These are phyloP conservation scores for Cicer cuneatum DNA, from an alignment of 306 rosid genomes.

Conservation along the genomic window DNA sequence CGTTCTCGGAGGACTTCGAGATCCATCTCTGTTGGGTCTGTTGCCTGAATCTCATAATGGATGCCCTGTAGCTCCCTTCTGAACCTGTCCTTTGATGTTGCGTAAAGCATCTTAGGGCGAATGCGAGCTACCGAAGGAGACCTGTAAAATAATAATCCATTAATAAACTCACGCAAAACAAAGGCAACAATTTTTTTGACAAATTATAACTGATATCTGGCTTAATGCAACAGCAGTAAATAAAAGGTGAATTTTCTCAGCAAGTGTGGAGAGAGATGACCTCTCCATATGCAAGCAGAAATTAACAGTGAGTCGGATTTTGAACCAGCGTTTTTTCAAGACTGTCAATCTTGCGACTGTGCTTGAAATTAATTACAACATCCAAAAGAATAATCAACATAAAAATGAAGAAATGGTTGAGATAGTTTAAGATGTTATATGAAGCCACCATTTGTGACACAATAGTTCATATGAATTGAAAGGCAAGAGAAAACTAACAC, in stretches of 20 bases:
- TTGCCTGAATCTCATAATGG: slow-evolving; percentile 91
- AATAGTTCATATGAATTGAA: slow-evolving; percentile 9
- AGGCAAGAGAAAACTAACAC: background rate
- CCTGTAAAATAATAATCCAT: slow-evolving; percentile 51
- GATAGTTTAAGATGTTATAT: slow-evolving; percentile 22
- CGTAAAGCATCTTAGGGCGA: slow-evolving; percentile 85
- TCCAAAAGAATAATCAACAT: background rate
- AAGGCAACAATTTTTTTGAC: background rate
- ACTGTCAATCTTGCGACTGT: background rate
- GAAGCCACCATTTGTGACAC: slow-evolving; percentile 9
- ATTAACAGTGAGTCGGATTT: background rate
- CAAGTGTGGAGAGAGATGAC: background rate
- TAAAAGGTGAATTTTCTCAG: background rate
- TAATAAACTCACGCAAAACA: slow-evolving; percentile 20
- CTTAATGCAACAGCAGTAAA: slow-evolving; percentile 18
- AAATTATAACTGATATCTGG: slow-evolving; percentile 17
- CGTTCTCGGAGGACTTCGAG: slow-evolving; percentile 78
- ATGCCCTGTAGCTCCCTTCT: slow-evolving; percentile 78
- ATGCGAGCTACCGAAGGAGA: slow-evolving; percentile 77
- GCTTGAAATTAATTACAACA: slow-evolving; percentile 10
- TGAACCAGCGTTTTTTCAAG: slow-evolving; percentile 10
- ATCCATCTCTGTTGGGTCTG: slow-evolving; percentile 86
- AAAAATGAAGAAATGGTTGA: slow-evolving; percentile 8
- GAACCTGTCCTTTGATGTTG: slow-evolving; percentile 83
- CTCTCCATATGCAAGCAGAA: slow-evolving; percentile 13